Evolutionary conservation across 176 grass and related monocot genomes (phyloP).

Genomic region (Eragrostis curvula): DNA sequence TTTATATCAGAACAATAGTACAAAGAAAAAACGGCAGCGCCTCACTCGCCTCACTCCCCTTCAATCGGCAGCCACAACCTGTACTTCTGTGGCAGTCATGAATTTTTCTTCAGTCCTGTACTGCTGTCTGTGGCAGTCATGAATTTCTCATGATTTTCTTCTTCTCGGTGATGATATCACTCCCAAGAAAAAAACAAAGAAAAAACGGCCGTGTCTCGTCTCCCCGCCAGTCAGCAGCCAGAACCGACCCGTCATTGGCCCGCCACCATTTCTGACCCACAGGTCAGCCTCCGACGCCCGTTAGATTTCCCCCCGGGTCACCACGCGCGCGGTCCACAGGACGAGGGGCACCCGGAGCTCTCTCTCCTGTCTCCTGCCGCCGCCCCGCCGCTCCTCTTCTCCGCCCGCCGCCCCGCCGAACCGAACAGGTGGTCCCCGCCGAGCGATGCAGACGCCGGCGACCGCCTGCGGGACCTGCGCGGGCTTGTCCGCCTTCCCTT

Average conservation of each 20-base stretch:
- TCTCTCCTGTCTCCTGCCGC: background rate
- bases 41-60: no score
- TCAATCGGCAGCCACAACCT: no score
- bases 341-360: background rate
- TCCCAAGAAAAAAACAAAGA: background rate
- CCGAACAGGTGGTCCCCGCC: background rate
- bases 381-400: background rate
- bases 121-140: background rate
- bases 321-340: constrained; percentile 22
- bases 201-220: background rate
- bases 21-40: no score
- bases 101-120: background rate
- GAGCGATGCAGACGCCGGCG: constrained; percentile 47
- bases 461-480: constrained; percentile 36
- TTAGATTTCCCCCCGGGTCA: background rate
- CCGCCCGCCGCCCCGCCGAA: background rate
- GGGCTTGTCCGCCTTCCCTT: background rate
- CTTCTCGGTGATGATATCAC: no score
- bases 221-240: background rate
- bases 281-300: background rate
- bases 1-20: background rate
- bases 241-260: background rate
- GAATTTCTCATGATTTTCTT: background rate
- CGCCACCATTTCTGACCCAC: background rate
- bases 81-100: no score